Percentiles rank a stretch among this genome's conserved stretches.
Conservation (phyloP, 345 rosid species). For the Dimocarpus longan region DNA sequence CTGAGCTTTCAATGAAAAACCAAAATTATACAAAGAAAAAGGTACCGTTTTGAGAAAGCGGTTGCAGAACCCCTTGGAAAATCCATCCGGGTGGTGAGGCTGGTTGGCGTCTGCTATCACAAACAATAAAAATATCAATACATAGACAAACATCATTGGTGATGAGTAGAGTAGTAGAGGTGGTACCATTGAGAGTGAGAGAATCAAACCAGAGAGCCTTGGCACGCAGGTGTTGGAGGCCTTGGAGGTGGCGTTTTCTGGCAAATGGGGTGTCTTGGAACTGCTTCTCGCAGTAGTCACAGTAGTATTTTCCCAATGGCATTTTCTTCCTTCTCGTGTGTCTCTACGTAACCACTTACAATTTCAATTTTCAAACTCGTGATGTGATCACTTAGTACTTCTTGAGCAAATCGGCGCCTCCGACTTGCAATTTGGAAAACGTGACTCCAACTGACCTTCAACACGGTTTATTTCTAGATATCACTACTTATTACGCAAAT, state of each 20-base stretch:
- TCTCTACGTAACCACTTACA: too few species aligned
- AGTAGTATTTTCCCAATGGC: slow-evolving; percentile 79
- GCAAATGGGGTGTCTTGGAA: slow-evolving; percentile 81
- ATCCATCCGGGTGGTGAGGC: slow-evolving; percentile 31
- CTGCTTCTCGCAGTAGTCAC: slow-evolving; percentile 93
- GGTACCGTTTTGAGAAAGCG: slow-evolving; percentile 63
- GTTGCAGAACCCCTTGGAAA: slow-evolving; percentile 57
- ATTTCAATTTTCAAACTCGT: too few species aligned
- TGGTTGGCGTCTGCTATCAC: slow-evolving; percentile 31
- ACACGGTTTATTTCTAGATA: too few species aligned
- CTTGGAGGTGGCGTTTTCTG: slow-evolving; percentile 82
- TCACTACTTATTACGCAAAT: too few species aligned
- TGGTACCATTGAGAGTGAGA: background rate
- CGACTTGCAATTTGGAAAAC: too few species aligned
- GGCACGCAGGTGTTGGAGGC: slow-evolving; percentile 83
- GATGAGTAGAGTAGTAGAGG: too few species aligned
- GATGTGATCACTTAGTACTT: too few species aligned
- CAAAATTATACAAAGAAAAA: background rate
- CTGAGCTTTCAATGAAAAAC: background rate
- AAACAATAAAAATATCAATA: too few species aligned
- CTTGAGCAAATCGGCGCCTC: too few species aligned
- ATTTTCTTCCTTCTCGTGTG: slow-evolving; percentile 30
- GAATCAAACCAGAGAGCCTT: slow-evolving; percentile 75
- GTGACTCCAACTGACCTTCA: too few species aligned
- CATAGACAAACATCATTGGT: too few species aligned